Evolutionary conservation across 495 filamentous ascomycete species (phyloP).

Genomic region (Polyplosphaeria fusca): DNA sequence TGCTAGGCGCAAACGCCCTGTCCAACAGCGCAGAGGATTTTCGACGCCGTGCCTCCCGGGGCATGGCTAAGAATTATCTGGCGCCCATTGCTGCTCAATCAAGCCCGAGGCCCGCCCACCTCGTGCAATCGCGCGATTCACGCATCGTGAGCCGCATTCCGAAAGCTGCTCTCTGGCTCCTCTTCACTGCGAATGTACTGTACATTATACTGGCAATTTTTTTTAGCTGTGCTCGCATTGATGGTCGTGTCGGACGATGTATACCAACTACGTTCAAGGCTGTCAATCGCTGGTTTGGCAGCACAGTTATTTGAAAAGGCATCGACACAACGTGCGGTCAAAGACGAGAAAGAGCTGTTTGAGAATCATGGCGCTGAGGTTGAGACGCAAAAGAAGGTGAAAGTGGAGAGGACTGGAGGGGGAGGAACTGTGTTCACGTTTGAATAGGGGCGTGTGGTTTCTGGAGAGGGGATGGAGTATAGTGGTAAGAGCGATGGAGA

Average conservation of each 20-base stretch:
- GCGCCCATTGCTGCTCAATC: not conserved
- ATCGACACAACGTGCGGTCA: not conserved
- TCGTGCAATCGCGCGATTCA: not conserved
- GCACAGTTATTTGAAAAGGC: not conserved
- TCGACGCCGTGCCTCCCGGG: not conserved
- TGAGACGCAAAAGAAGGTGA: too few species aligned
- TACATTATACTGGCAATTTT: not conserved
- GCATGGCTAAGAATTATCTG: not conserved
- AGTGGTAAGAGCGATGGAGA: too few species aligned
- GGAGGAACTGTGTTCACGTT: too few species aligned
- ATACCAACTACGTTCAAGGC: not conserved
- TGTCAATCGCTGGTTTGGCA: not conserved
- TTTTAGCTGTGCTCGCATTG: too few species aligned
- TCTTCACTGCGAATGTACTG: not conserved
- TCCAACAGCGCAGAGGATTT: not conserved
- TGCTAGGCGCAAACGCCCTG: not conserved
- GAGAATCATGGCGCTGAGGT: too few species aligned
- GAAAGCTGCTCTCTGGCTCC: not conserved
- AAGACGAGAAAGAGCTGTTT: not conserved
- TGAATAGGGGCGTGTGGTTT: too few species aligned
- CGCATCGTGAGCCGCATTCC: not conserved
- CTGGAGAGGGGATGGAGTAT: too few species aligned
- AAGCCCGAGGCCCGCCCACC: not conserved
- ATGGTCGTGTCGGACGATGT: too few species aligned
- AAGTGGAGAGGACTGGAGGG: too few species aligned